These are phyloP conservation scores for Pezicula neosporulosa DNA, from an alignment of 2,329 filamentous ascomycete genomes.

Conservation along the genomic window DNA sequence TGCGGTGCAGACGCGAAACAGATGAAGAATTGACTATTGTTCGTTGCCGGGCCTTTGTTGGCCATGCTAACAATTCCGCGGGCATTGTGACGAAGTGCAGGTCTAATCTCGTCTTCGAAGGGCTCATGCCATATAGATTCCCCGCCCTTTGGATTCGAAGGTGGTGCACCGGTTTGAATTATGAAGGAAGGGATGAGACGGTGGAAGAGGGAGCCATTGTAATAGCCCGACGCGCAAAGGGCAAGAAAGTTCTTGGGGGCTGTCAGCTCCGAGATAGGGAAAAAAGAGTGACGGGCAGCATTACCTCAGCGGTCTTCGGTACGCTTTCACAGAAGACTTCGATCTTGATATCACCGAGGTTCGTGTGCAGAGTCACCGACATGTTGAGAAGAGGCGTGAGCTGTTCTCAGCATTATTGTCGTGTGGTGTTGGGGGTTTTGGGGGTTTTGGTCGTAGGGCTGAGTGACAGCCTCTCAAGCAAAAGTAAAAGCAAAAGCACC, in stretches of 20 bases:
- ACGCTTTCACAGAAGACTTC: conserved; percentile 95
- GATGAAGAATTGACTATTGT: conserved; percentile 80
- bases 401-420: conserved; percentile 9
- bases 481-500: neutral
- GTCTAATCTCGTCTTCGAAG: conserved; percentile 80
- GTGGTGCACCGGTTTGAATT: conserved; percentile 69
- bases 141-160: conserved; percentile 61
- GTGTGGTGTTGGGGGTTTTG: neutral
- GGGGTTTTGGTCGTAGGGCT: neutral
- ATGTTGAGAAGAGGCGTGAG: conserved; percentile 33
- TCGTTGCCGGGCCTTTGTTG: conserved; percentile 71
- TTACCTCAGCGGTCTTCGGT: conserved; percentile 83
- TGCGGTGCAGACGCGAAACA: conserved; percentile 75
- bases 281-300: conserved; percentile 14
- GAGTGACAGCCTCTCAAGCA: neutral
- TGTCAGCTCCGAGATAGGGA: conserved; percentile 12
- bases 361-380: conserved; percentile 80
- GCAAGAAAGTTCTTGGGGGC: conserved; percentile 74
- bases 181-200: conserved; percentile 80
- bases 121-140: conserved; percentile 69
- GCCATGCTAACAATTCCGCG: conserved; percentile 75
- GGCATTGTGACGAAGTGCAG: conserved; percentile 63
- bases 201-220: conserved; percentile 73
- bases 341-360: conserved; percentile 85
- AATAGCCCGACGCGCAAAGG: conserved; percentile 77